Conservation (phyloP, 176 grass and related monocot genomes). For the Olyra latifolia region DNA sequence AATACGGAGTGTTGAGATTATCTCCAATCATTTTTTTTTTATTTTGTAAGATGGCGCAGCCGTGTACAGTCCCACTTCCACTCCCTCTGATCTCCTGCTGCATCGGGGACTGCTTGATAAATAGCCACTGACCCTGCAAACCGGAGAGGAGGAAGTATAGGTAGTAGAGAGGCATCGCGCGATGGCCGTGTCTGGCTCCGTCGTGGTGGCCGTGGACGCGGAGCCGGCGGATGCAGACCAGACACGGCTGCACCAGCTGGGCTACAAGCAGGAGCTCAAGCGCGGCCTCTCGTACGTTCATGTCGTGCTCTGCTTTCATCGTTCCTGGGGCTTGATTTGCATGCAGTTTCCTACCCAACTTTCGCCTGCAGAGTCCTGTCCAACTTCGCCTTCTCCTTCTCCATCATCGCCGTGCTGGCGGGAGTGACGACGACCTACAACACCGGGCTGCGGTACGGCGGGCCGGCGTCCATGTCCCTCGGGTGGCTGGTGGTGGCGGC, state of each 20-base stretch:
- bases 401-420: constrained; percentile 62
- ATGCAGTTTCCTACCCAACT: not conserved
- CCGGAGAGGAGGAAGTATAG: not conserved
- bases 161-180: not conserved
- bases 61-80: not conserved
- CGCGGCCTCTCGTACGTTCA: constrained; percentile 57
- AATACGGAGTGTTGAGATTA: too few relatives aligned
- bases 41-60: too few relatives aligned
- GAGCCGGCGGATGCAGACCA: constrained; percentile 30
- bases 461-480: constrained; percentile 57
- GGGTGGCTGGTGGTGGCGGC: constrained; percentile 47
- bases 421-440: constrained; percentile 63
- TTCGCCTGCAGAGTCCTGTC: not conserved
- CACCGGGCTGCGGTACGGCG: constrained; percentile 72
- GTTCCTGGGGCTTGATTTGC: too few relatives aligned
- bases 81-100: not conserved
- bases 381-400: constrained; percentile 53
- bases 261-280: constrained; percentile 82
- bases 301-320: not conserved
- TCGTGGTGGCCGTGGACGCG: not conserved
- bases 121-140: not conserved
- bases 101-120: not conserved
- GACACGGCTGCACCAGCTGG: constrained; percentile 44
- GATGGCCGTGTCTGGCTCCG: not conserved
- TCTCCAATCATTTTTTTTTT: too few relatives aligned